A percentile compares a stretch with the other conserved stretches of the same genome.
Conservation (phyloP, 495 filamentous ascomycete genomes). For the Neurospora cerealis region DNA sequence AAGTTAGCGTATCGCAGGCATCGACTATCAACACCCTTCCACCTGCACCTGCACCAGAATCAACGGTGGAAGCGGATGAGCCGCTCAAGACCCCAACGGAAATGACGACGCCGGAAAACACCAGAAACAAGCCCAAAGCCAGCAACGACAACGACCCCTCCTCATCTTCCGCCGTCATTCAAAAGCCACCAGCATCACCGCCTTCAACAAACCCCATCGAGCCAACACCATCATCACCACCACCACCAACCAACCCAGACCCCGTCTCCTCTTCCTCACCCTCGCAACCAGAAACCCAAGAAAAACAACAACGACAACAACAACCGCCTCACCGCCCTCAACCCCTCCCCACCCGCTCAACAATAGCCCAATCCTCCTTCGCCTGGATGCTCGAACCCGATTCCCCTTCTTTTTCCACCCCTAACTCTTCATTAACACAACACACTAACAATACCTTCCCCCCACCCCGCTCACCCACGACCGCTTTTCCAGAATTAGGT, state of each 20-base stretch:
- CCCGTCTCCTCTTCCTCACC: background rate
- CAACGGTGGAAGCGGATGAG: background rate
- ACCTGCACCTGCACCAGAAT: background rate
- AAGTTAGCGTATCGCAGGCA: background rate
- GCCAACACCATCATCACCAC: background rate
- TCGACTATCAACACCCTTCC: background rate
- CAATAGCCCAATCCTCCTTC: conserved; percentile 76
- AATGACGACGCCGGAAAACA: conserved; percentile 1
- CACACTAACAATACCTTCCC: conserved; percentile 3
- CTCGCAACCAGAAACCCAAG: background rate
- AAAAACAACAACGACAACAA: background rate
- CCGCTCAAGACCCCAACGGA: background rate
- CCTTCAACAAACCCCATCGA: background rate
- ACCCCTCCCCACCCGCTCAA: conserved; percentile 50
- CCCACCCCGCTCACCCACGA: conserved; percentile 11
- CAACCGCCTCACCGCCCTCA: conserved; percentile 10
- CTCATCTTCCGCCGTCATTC: background rate
- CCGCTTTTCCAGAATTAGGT: background rate
- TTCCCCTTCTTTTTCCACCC: background rate
- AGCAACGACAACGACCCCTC: background rate
- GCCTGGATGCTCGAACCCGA: conserved; percentile 82
- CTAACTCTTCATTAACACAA: background rate
- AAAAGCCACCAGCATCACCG: background rate
- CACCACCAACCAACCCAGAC: background rate
- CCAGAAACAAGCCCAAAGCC: conserved; percentile 11